Evolutionary conservation across 768 basidiomycete species (phyloP), one percentile per base, ranked within the genome.

Genomic region (Crassisporium funariophilum): DNA sequence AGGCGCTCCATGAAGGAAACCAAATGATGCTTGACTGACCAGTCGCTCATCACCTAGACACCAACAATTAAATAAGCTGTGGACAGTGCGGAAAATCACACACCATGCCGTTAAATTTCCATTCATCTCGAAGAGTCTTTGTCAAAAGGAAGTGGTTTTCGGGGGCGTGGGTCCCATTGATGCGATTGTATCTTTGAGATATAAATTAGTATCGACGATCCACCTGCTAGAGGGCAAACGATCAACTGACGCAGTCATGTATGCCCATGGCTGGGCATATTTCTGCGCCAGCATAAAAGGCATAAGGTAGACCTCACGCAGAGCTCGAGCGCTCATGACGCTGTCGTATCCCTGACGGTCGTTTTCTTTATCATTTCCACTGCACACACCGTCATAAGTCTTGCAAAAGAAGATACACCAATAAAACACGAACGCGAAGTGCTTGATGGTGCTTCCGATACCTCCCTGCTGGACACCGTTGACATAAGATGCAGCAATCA

Each of bases 291-390:
- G 63, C 82, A 86, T 84, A 64, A 86, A 85, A 36, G 85, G 86
- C 70, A 84, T 81, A 6, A 89, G 70, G 57, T 91, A 89, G 25
- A 91, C 73, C 61, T 91, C 87, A 5, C 87, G 75, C 23, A 91
- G 69, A 4, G 87, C 82, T 21, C 88, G 74, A 7, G 79, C 76
- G 44, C 80, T 78, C 36, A 91, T 64, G 29, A 82, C 75, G 72
- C 75, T 65, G 74, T 90, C 83, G 53, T 82, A 87, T 20, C 66
- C 84, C 65, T 80, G 76, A 8, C 86, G 77, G 55, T 88, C 86
- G 51, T 88, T 77, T 61, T 91, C 88, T 64, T 90, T 89, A 69
- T 92, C 90, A 57, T 91, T 92, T 17, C 78, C 82, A 15, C 83
- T 84, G 49, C 27, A 34, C n/a, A n/a, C n/a, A n/a, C n/a, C n/a